phyloP scores from a whole-genome alignment of 2,329 filamentous ascomycete genomes.

The Fusarium napiforme region DNA sequence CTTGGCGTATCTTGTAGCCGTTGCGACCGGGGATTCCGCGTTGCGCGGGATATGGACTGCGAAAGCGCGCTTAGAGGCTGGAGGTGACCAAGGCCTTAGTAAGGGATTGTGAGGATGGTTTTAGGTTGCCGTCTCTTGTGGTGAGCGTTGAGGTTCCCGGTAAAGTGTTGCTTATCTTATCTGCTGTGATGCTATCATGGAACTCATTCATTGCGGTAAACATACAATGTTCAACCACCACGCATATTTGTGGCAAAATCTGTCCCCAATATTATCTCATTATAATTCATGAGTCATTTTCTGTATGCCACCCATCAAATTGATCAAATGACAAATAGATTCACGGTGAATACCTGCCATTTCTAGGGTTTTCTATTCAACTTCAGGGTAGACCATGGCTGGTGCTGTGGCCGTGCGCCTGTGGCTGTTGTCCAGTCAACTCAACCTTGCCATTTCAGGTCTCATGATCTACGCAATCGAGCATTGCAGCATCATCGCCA shows the following conservation, averaged over 20 bases:
- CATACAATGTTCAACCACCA: rapidly evolving
- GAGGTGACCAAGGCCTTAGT: background rate
- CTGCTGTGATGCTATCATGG: background rate
- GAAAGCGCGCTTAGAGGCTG: background rate
- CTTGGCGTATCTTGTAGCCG: no score
- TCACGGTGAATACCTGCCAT: background rate
- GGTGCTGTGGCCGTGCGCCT: background rate
- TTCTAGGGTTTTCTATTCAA: rapidly evolving
- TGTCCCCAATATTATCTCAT: rapidly evolving
- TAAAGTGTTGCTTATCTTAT: background rate
- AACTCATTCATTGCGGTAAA: no score
- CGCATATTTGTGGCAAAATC: no score
- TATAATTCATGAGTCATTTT: background rate
- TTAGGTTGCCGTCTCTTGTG: background rate
- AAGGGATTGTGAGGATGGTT: background rate
- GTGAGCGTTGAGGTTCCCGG: background rate
- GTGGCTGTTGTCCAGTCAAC: conserved; percentile 3
- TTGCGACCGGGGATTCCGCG: background rate
- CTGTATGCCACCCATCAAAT: background rate
- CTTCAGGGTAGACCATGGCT: background rate
- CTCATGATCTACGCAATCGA: background rate
- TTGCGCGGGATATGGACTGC: background rate
- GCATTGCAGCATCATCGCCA: background rate
- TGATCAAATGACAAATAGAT: no score
- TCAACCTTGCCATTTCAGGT: background rate